Evolutionary conservation across 106 monocot genomes (phyloP).

Genomic region (Dioscorea dumetorum): DNA sequence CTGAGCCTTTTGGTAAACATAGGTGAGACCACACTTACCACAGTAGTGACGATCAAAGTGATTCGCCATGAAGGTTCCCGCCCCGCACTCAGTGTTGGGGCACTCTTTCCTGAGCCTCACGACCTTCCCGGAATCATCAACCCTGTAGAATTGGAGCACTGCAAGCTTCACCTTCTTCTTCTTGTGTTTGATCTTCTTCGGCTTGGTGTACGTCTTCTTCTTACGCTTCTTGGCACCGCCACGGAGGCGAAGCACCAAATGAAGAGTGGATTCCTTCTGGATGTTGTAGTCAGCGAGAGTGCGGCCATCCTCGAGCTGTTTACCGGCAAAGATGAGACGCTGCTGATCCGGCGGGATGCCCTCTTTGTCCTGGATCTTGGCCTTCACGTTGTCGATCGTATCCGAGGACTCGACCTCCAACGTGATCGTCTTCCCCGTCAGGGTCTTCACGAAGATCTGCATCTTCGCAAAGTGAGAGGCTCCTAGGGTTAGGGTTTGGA

Average conservation of each 20-base stretch:
- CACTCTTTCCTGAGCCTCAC: slow-evolving; percentile 8
- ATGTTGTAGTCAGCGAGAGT: slow-evolving; percentile 28
- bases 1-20: neutral
- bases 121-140: slow-evolving; percentile 8
- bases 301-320: slow-evolving; percentile 51
- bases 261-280: slow-evolving; percentile 27
- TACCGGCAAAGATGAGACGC: slow-evolving; percentile 50
- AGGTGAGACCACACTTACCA: neutral
- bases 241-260: slow-evolving; percentile 14
- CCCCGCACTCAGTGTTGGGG: slow-evolving; percentile 9
- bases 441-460: slow-evolving; percentile 33
- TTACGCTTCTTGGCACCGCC: slow-evolving; percentile 9
- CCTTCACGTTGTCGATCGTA: slow-evolving; percentile 10
- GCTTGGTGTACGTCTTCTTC: slow-evolving; percentile 10
- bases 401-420: slow-evolving; percentile 17
- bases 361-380: slow-evolving; percentile 52
- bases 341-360: slow-evolving; percentile 57
- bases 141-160: slow-evolving; percentile 3
- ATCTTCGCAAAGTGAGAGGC: slow-evolving; percentile 1
- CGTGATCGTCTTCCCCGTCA: slow-evolving; percentile 29
- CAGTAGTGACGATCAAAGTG: neutral
- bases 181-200: slow-evolving; percentile 13
- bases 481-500: neutral
- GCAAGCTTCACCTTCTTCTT: slow-evolving; percentile 13
- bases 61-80: slow-evolving; percentile 9